These are phyloP conservation scores for Cokeromyces recurvatus DNA, from an alignment of 371 early-diverging fungal species.

Conservation along the genomic window DNA sequence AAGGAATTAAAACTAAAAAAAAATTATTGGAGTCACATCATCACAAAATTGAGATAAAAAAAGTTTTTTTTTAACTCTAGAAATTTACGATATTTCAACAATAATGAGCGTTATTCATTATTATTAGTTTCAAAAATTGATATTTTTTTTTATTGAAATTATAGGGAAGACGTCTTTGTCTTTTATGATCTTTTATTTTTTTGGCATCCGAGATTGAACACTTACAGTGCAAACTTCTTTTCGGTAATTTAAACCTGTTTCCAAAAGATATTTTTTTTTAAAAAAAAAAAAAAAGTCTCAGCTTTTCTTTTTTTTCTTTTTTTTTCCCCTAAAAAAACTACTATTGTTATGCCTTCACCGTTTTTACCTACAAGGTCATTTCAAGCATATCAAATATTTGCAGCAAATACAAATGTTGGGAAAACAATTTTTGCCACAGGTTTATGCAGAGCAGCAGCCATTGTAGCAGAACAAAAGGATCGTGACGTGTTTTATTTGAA, in stretches of 20 bases:
- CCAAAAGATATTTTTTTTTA: no score
- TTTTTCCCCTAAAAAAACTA: not conserved
- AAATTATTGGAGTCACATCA: no score
- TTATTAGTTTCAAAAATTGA: not conserved
- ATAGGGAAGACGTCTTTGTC: no score
- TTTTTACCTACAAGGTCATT: conserved; percentile 53
- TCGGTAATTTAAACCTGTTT: no score
- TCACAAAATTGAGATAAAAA: no score
- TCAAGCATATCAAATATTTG: conserved; percentile 69
- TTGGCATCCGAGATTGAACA: no score
- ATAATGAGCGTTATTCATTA: no score
- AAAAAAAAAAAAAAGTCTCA: no score
- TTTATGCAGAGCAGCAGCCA: conserved; percentile 53
- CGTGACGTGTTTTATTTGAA: conserved; percentile 66
- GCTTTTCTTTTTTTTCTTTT: not conserved
- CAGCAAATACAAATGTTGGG: conserved; percentile 83
- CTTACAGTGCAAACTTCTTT: no score
- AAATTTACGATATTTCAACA: no score
- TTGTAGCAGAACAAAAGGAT: not conserved
- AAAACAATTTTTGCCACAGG: conserved; percentile 79
- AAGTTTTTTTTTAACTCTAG: no score
- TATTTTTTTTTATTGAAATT: not conserved
- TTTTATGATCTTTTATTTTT: not conserved
- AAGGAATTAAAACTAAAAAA: not conserved
- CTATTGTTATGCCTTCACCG: conserved; percentile 33